Base-by-base conservation (phyloP, 306 rosid genomes). In the Casuarina glauca region DNA sequence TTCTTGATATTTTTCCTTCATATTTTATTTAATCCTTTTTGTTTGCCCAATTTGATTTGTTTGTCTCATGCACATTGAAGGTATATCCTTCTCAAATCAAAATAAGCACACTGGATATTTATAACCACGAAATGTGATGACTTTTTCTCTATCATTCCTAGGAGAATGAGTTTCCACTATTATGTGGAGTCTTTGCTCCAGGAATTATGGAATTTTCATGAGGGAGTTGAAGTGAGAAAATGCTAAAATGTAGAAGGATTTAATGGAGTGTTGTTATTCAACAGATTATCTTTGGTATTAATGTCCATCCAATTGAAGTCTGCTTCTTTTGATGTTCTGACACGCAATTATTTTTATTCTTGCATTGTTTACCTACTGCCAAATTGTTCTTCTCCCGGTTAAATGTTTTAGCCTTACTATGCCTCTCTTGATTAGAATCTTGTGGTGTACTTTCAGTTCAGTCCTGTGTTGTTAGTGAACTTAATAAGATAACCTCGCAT, bases 1-100 rank as follows among this genome's bases (percentile, higher is more conserved):
- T 76, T 43, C 69, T 69, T 73, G 35, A 16, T 44, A 64, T 68
- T 78, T 49, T 61, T 35, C 55, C n/a, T 17, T 70, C 51, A 44
- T 72, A 19, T 70, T 52, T 46, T 46, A 38, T 62, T 61, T 16
- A 55, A 4, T 38, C 58, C 53, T 62, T 64, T 54, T 50, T 42
- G 1, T 76, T 68, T 45, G 35, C 19, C 43, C 72, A 32, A 9
- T 26, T 58, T 20, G 26, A 20, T 58, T 58, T 58, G 36, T 26
- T 9, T 58, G 13, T 9, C 4, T 58, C 64, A 0, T 58, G 38
- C 64, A 58, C 36, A 26, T 58, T 58, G 39, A 39, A 58, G 36
- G 36, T 58, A 54, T 19, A 26, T 58, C 26, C 64, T 19, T 2
- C 8, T 9, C 39, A 32, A 20, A 9, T 26, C 4, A 58, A 26